Base-by-base conservation (phyloP, 176 grass and related monocot species). In the Secale cereale region DNA sequence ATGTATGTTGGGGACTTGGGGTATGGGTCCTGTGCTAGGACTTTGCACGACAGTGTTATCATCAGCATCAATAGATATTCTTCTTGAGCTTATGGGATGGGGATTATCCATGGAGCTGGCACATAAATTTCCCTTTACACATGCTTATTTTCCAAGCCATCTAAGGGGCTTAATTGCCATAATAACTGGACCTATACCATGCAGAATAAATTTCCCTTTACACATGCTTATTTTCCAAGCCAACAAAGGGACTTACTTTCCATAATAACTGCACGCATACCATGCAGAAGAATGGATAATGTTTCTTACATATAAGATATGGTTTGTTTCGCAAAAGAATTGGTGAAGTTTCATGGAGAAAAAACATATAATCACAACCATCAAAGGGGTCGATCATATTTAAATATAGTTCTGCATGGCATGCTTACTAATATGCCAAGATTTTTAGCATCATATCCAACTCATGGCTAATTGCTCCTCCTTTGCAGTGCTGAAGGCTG, bases 371-470 rank as follows among this genome's bases (percentile, higher is more conserved):
- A 41, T 66, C 70, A 83, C 81, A 93, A 59, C n/a, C 78, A 69
- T 88, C 76, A 13, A 63, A 36, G 57, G 90, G 90, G 52, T 33
- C 46, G 7, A 7, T 89, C 65, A 68, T 89, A 31, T 85, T 91
- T 61, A 48, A 89, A 32, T 84, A 79, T 65, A 83, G 86, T 94
- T 97, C 89, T 91, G 52, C 65, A 64, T 97, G 95, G 92, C 94
- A 94, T 63, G 88, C 3, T 81, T 37, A 40, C 57, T 63, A 46
- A 79, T 32, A 65, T 74, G 46, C 76, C 43, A 23, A 54, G 6
- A 73, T 74, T 35, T 4, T 81, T 65, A 33, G 54, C 61, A 48
- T 87, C 79, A 79, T 76, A 27, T 81, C 11, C 43, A 59, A 69
- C 41, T 39, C 35, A 77, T 63, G 69, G 37, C 36, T 87, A 84